These are phyloP conservation scores for Termitomyces sp. DNA, from an alignment of 768 basidiomycete genomes.

Conservation along the genomic window DNA sequence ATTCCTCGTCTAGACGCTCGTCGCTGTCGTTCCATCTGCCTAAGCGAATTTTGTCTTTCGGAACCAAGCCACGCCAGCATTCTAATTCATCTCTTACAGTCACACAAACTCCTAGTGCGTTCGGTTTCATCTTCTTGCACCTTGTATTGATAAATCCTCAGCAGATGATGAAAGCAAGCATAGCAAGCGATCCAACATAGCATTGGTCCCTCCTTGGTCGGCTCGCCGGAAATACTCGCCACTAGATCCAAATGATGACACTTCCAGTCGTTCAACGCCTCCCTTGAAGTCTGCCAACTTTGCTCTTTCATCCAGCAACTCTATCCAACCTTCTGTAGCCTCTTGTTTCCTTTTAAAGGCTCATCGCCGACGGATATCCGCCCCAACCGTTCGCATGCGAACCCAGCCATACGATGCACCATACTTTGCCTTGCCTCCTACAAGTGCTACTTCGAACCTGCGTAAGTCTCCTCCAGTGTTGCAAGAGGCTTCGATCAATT, in stretches of 20 bases:
- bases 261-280: slow-evolving; percentile 17
- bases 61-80: slow-evolving; percentile 8
- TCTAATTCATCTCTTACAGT: neutral
- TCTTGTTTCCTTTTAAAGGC: slow-evolving; percentile 23
- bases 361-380: slow-evolving; percentile 23
- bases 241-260: neutral
- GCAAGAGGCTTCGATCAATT: slow-evolving; percentile 15
- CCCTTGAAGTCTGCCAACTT: slow-evolving; percentile 10
- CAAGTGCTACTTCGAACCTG: slow-evolving; percentile 17
- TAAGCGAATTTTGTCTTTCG: slow-evolving; percentile 11
- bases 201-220: slow-evolving; percentile 8
- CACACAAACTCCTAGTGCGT: slow-evolving; percentile 2
- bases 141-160: neutral
- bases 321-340: slow-evolving; percentile 10
- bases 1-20: slow-evolving; percentile 15
- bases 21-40: slow-evolving; percentile 14
- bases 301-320: slow-evolving; percentile 9
- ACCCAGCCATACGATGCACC: slow-evolving; percentile 40
- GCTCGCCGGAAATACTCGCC: slow-evolving; percentile 7
- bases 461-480: slow-evolving; percentile 21
- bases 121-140: neutral
- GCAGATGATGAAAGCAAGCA: neutral
- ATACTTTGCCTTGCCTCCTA: slow-evolving; percentile 37
- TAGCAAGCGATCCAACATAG: slow-evolving; percentile 2
- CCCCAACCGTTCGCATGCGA: slow-evolving; percentile 25